Conservation (phyloP, 2,329 filamentous ascomycete species). For the Nakataea oryzae region DNA sequence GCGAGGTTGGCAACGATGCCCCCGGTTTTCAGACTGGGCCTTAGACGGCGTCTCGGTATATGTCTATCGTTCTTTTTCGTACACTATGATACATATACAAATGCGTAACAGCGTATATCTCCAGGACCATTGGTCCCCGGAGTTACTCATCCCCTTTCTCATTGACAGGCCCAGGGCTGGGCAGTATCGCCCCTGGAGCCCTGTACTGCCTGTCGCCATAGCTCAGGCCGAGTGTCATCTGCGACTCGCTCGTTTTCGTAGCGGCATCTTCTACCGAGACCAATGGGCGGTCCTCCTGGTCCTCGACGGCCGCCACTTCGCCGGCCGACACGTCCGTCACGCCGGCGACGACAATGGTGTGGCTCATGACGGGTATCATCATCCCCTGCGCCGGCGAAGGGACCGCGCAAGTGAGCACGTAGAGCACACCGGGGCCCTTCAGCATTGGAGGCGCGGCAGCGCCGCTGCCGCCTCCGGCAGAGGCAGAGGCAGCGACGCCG, state of each 20-base stretch:
- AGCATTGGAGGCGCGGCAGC: constrained; percentile 27
- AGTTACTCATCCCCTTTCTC: not conserved
- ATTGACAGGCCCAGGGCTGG: not conserved
- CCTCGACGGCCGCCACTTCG: not conserved
- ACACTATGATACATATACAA: not conserved
- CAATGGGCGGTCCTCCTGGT: not conserved
- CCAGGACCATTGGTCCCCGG: too few relatives aligned
- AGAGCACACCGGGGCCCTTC: constrained; percentile 39
- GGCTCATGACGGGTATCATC: constrained; percentile 1
- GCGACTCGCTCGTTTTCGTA: not conserved
- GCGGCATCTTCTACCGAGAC: not conserved
- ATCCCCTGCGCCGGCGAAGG: not conserved
- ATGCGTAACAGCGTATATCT: not conserved
- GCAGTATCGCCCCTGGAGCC: not conserved
- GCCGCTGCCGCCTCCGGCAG: constrained; percentile 7
- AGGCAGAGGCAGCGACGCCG: constrained; percentile 9
- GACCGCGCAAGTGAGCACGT: constrained; percentile 20
- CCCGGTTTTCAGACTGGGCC: too few relatives aligned
- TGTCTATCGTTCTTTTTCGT: not conserved
- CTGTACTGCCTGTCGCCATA: constrained; percentile 1
- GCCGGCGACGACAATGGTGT: constrained; percentile 4
- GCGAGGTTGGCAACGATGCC: too few relatives aligned
- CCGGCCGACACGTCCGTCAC: constrained; percentile 1
- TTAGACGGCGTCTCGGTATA: not conserved
- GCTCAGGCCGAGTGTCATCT: constrained; percentile 1